A percentile compares a stretch with the other conserved stretches of the same genome.
Conservation (phyloP, 2,329 filamentous ascomycete genomes). For the Pseudogymnoascus sp. region DNA sequence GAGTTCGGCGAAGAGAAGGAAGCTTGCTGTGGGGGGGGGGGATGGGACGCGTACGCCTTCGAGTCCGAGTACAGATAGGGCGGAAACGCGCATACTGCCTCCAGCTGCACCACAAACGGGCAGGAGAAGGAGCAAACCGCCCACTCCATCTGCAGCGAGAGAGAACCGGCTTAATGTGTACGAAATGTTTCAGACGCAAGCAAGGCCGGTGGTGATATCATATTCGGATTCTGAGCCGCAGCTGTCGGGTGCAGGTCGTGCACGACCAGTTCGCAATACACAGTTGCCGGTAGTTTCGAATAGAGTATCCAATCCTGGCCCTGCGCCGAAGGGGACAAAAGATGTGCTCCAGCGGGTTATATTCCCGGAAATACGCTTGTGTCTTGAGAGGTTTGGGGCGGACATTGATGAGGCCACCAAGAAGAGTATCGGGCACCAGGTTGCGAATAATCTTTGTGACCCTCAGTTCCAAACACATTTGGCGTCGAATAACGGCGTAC, state of each 20-base stretch:
- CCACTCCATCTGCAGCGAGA: neutral
- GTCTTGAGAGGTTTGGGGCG: neutral
- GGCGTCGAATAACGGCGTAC: neutral
- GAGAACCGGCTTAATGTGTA: neutral
- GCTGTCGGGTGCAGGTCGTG: neutral
- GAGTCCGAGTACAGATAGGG: neutral
- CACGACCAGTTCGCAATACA: neutral
- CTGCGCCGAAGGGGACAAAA: neutral
- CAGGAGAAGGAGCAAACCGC: too few species aligned
- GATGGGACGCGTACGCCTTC: neutral
- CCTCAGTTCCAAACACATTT: neutral
- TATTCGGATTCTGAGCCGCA: neutral
- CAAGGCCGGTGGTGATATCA: neutral
- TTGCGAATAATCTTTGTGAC: neutral
- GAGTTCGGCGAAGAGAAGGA: neutral
- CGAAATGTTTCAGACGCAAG: neutral
- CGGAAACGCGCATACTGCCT: constrained; percentile 13
- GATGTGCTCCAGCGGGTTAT: neutral
- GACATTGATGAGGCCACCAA: neutral
- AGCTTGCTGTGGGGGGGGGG: neutral
- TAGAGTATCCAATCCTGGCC: too few species aligned
- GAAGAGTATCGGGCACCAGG: neutral
- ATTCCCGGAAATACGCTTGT: neutral
- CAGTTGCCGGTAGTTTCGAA: neutral
- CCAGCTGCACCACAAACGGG: neutral